phyloP scores from a whole-genome alignment of 2,329 filamentous ascomycete species.

The Stemphylium vesicarium region DNA sequence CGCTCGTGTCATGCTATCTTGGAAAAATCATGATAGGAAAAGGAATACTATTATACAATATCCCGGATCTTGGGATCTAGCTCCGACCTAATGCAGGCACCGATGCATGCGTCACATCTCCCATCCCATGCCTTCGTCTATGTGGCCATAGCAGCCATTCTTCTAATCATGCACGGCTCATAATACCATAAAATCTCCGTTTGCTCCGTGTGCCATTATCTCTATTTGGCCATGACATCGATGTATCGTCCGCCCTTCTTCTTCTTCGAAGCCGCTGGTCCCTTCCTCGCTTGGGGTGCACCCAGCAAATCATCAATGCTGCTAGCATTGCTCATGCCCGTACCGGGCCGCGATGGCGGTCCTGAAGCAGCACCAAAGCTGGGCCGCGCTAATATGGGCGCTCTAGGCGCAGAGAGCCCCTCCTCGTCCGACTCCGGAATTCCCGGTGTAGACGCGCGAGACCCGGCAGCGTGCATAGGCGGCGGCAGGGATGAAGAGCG shows the following conservation, averaged over 20 bases:
- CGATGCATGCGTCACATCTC: not conserved
- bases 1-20: not conserved
- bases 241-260: conserved; percentile 90
- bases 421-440: conserved; percentile 38
- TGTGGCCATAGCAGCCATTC: not conserved
- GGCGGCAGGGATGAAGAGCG: conserved; percentile 48
- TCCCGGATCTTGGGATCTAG: not conserved
- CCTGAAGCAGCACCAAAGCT: conserved; percentile 34
- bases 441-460: conserved; percentile 43
- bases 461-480: conserved; percentile 35
- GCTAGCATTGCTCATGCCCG: conserved; percentile 88
- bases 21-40: not conserved
- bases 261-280: conserved; percentile 58
- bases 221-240: conserved; percentile 66
- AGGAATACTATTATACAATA: not conserved
- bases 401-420: conserved; percentile 23
- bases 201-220: not conserved
- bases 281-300: conserved; percentile 72
- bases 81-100: conserved; percentile 2
- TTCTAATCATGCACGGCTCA: conserved; percentile 3
- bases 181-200: not conserved
- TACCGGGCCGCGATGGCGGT: conserved; percentile 62
- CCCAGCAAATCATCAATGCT: conserved; percentile 93
- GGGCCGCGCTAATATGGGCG: conserved; percentile 35
- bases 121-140: not conserved